Evolutionary conservation across 306 rosid species (phyloP).

Genomic region (Inga leiocalycina): DNA sequence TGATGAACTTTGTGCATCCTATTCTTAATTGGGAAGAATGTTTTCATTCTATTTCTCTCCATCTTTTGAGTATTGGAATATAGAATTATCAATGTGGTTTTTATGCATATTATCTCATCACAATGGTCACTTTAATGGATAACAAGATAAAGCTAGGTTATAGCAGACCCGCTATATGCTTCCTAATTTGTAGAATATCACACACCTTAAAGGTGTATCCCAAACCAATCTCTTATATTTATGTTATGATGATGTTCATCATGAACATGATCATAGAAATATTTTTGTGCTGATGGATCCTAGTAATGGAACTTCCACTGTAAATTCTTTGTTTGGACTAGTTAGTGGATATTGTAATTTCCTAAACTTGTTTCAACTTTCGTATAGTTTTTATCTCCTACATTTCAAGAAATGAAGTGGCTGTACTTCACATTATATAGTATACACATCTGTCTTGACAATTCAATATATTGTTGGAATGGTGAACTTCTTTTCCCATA

Average conservation of each 20-base stretch:
- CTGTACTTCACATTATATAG: conserved; percentile 2
- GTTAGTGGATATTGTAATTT: conserved; percentile 14
- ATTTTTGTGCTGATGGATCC: not conserved
- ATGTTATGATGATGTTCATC: conserved; percentile 6
- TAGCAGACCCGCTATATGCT: not conserved
- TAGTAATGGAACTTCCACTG: not conserved
- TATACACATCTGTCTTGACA: conserved; percentile 15
- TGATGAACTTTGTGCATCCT: not conserved
- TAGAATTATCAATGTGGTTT: conserved; percentile 28
- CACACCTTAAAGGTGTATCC: conserved; percentile 7
- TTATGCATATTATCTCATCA: not conserved
- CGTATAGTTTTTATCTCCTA: not conserved
- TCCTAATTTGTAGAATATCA: conserved; percentile 14
- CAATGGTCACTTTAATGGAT: not conserved
- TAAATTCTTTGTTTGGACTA: conserved; percentile 3
- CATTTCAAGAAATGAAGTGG: conserved; percentile 19
- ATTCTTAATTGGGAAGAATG: not conserved
- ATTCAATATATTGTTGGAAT: conserved; percentile 7
- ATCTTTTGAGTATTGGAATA: not conserved
- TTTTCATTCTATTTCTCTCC: not conserved
- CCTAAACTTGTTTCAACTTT: conserved; percentile 13
- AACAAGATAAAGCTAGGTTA: conserved; percentile 17
- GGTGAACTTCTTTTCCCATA: not conserved
- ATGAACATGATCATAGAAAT: not conserved
- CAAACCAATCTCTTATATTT: not conserved